Percentiles rank a stretch among this genome's conserved stretches.
phyloP scores from a whole-genome alignment of 108 stramenopile species.

The Cyclotella cryptica region DNA sequence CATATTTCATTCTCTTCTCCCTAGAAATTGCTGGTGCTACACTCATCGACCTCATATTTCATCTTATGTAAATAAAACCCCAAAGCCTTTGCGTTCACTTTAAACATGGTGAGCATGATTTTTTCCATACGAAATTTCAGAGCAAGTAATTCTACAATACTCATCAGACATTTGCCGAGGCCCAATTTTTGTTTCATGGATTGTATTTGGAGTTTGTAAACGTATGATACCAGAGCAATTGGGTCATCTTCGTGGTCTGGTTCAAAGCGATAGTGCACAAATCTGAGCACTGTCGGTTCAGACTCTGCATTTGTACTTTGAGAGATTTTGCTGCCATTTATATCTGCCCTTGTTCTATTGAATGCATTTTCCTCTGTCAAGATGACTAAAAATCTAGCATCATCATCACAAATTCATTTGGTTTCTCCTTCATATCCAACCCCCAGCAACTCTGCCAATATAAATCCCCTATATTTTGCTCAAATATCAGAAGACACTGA shows the following conservation, averaged over 20 bases:
- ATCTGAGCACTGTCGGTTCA: conserved; percentile 46
- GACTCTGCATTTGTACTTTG: neutral
- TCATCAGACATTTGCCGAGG: conserved; percentile 72
- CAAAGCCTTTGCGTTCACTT: conserved; percentile 64
- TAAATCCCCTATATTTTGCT: conserved; percentile 76
- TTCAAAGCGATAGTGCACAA: conserved; percentile 86
- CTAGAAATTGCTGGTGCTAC: conserved; percentile 65
- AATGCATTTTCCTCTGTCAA: neutral
- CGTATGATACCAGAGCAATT: conserved; percentile 39
- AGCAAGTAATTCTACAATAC: conserved; percentile 60
- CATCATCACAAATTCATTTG: conserved; percentile 58
- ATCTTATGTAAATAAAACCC: conserved; percentile 70
- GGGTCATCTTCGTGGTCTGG: conserved; percentile 74
- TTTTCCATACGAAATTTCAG: conserved; percentile 52
- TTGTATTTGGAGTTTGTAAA: conserved; percentile 84
- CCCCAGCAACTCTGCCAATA: conserved; percentile 81
- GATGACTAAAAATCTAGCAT: conserved; percentile 74
- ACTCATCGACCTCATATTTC: conserved; percentile 68
- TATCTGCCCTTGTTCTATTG: neutral
- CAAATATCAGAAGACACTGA: conserved; percentile 64
- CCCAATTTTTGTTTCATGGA: conserved; percentile 59
- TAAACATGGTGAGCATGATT: conserved; percentile 83
- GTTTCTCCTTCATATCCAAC: conserved; percentile 74
- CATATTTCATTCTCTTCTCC: conserved; percentile 64
- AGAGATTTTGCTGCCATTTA: neutral